A percentile compares a stretch with the other conserved stretches of the same genome.
Evolutionary conservation across 1,284 basidiomycete species (phyloP).

Genomic region (Earliella scabrosa): DNA sequence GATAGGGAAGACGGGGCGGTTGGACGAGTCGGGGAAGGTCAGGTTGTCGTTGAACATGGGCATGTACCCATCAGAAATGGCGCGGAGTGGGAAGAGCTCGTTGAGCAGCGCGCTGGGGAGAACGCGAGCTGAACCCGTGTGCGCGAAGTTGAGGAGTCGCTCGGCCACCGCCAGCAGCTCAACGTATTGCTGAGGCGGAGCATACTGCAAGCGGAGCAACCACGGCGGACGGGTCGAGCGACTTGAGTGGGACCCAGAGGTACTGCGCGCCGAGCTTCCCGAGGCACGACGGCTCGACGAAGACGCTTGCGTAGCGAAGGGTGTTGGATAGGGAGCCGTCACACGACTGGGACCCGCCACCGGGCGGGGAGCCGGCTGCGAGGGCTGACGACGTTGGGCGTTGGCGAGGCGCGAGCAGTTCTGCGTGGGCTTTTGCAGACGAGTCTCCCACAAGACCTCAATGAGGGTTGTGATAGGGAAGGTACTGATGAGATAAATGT

Average conservation of each 20-base stretch:
- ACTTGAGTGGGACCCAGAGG: too few relatives aligned
- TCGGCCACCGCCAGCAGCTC: background rate
- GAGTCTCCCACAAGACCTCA: background rate
- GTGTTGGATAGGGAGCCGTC: too few relatives aligned
- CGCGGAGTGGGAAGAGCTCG: background rate
- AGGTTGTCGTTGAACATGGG: background rate
- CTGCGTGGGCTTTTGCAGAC: background rate
- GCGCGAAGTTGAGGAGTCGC: background rate
- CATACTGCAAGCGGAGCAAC: background rate
- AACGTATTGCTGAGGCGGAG: background rate
- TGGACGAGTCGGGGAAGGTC: background rate
- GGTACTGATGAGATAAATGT: background rate
- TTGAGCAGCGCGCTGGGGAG: background rate
- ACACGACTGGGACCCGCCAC: too few relatives aligned
- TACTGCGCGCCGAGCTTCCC: too few relatives aligned
- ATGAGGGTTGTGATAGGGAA: background rate
- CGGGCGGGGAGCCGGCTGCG: too few relatives aligned
- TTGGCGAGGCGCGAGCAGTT: too few relatives aligned
- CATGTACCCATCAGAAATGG: background rate
- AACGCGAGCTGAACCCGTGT: background rate
- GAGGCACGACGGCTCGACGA: too few relatives aligned
- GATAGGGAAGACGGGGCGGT: background rate
- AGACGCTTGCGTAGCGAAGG: too few relatives aligned
- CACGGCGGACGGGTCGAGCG: too few relatives aligned
- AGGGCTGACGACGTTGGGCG: too few relatives aligned